A percentile compares a stretch with the other conserved stretches of the same genome.
phyloP scores from a whole-genome alignment of 345 rosid genomes.

The Conringia planisiliqua region DNA sequence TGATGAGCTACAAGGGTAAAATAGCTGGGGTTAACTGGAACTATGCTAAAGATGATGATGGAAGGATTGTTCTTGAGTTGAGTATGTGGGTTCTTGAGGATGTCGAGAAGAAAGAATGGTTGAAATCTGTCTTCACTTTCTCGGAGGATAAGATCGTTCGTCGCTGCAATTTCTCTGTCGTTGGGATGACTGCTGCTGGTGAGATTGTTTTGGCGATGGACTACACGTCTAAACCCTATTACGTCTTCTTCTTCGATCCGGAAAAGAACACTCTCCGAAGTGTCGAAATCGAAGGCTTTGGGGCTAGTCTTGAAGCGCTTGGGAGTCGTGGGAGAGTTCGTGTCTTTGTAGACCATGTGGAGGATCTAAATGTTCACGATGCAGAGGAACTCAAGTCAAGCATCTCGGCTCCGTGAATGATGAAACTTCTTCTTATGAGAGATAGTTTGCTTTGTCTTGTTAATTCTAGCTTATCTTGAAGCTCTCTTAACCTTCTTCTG shows the following conservation, averaged over 20 bases:
- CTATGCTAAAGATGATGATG: neutral
- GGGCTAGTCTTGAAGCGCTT: neutral
- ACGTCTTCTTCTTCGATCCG: neutral
- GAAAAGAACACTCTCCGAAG: neutral
- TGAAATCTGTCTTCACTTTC: neutral
- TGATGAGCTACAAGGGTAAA: neutral
- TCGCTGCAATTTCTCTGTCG: neutral
- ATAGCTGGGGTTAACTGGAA: neutral
- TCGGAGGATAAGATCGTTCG: neutral
- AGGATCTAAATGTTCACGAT: neutral
- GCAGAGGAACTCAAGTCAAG: neutral
- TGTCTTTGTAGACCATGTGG: neutral
- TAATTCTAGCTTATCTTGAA: neutral
- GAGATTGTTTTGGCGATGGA: neutral
- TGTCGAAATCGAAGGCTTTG: neutral
- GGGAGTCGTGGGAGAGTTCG: neutral
- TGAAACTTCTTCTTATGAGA: neutral
- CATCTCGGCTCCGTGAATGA: neutral
- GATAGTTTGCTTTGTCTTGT: neutral
- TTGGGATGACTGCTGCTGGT: neutral
- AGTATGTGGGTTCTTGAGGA: neutral
- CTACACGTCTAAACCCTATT: neutral
- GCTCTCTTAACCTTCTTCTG: neutral
- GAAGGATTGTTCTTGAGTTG: neutral
- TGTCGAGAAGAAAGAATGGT: neutral